These are phyloP conservation scores for Cercis canadensis DNA, from an alignment of 306 rosid species.

Conservation along the genomic window DNA sequence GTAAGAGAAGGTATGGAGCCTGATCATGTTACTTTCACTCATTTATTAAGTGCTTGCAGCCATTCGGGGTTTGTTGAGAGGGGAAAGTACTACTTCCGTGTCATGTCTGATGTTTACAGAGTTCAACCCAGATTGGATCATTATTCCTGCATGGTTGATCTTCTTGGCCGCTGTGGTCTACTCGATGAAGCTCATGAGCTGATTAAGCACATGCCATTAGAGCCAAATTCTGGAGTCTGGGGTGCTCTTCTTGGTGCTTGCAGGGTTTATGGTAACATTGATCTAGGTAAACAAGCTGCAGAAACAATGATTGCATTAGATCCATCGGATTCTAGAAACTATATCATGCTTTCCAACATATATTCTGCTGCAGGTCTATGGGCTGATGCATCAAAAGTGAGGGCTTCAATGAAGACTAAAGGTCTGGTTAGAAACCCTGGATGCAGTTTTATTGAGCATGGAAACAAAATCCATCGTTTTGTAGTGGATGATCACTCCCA, in stretches of 20 bases:
- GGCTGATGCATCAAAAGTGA: slow-evolving; percentile 69
- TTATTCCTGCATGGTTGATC: slow-evolving; percentile 90
- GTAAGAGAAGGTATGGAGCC: slow-evolving; percentile 58
- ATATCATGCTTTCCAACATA: slow-evolving; percentile 73
- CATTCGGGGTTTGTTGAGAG: slow-evolving; percentile 78
- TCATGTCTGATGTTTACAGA: slow-evolving; percentile 60
- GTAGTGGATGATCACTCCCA: slow-evolving; percentile 68
- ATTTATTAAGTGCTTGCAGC: slow-evolving; percentile 81
- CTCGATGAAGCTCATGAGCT: slow-evolving; percentile 64
- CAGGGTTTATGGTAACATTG: slow-evolving; percentile 59
- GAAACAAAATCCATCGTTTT: slow-evolving; percentile 61
- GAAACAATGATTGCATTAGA: slow-evolving; percentile 61
- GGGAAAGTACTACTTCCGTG: slow-evolving; percentile 63
- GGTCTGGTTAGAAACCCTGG: slow-evolving; percentile 59
- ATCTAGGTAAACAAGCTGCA: slow-evolving; percentile 75
- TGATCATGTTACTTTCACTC: slow-evolving; percentile 84
- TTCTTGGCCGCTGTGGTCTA: slow-evolving; percentile 73
- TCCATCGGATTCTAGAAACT: slow-evolving; percentile 69
- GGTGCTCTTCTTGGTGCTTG: slow-evolving; percentile 86
- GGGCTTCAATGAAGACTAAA: slow-evolving; percentile 68
- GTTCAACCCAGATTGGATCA: slow-evolving; percentile 72
- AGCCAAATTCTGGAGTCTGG: slow-evolving; percentile 83
- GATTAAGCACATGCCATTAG: slow-evolving; percentile 63
- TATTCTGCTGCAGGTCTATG: slow-evolving; percentile 71
- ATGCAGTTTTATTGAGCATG: slow-evolving; percentile 67